Base-by-base conservation (phyloP, 176 grass and related monocot species). In the Bonia amplexicaulis region DNA sequence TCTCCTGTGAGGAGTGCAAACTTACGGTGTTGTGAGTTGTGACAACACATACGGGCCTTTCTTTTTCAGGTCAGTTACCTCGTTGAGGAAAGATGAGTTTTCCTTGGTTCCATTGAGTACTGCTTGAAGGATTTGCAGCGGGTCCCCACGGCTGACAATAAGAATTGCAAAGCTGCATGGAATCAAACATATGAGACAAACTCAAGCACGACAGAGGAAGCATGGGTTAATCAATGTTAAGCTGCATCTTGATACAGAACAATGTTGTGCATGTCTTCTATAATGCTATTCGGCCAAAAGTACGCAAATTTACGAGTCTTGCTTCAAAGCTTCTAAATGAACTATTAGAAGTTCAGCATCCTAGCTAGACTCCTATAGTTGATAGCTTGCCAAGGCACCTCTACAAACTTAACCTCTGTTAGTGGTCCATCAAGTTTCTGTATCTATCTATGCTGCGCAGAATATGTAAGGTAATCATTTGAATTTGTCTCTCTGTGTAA, bases 111-210 rank as follows among this genome's bases (percentile, higher is more conserved):
- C 82, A 51, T 71, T 57, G 14, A 98, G 81, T 25, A 98, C 74
- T 41, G 93, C 80, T 87, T 98, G 93, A 86, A 95, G 84, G n/a
- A 95, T 95, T 77, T 98, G 95, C 4, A 98, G 80, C 35, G 95
- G 91, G 57, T 98, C 95, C 68, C 95, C 95, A 78, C 92, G 95
- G 65, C 93, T 95, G 44, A 98, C 95, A 64, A 95, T 78, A 47
- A 98, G 66, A 55, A 98, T 60, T 45, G 80, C 73, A 37, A 72
- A 90, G 45, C 95, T 98, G 80, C 68, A 79, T 63, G 48, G 16
- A 85, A 66, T 63, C 58, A 27, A 74, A 67, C 71, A 72, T 20
- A 57, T 0, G 15, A 39, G 2, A 39, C 25, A 83, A 83, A 40
- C n/a, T 66, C 22, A n/a, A 78, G 57, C 9, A 55, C 12, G 47